Percentiles rank a stretch among this genome's conserved stretches.
phyloP scores from a whole-genome alignment of 2,329 filamentous ascomycete species.

The Chrysoporthe cubensis region DNA sequence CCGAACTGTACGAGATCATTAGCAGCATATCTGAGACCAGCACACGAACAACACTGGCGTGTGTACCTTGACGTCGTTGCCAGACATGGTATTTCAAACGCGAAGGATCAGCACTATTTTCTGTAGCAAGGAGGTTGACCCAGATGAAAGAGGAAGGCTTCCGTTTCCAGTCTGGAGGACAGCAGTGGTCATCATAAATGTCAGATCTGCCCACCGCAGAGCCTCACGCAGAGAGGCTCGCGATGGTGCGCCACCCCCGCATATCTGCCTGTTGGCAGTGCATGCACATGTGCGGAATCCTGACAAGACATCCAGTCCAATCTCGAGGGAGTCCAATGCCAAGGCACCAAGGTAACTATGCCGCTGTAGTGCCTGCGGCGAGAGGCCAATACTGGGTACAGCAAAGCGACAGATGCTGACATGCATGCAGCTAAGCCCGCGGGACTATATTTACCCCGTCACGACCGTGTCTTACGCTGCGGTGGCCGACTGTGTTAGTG shows the following conservation, averaged over 20 bases:
- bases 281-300: not conserved
- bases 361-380: not conserved
- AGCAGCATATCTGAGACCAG: not conserved
- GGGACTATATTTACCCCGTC: not conserved
- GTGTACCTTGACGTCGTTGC: not conserved
- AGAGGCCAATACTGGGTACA: not conserved
- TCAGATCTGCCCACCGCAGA: not conserved
- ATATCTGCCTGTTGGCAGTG: not conserved
- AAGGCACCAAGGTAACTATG: not conserved
- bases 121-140: not conserved
- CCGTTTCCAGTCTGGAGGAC: not conserved
- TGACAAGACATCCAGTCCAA: not conserved
- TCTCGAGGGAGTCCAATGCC: not conserved
- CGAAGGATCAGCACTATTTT: not conserved
- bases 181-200: no score
- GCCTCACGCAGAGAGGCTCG: not conserved
- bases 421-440: not conserved
- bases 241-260: not conserved
- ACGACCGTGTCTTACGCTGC: not conserved
- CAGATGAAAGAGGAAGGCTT: not conserved
- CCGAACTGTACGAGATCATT: constrained; percentile 20
- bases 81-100: not conserved
- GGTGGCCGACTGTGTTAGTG: not conserved
- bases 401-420: not conserved
- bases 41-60: not conserved